Conservation (phyloP, 805 yeast species). For the Candida tammaniensis region DNA sequence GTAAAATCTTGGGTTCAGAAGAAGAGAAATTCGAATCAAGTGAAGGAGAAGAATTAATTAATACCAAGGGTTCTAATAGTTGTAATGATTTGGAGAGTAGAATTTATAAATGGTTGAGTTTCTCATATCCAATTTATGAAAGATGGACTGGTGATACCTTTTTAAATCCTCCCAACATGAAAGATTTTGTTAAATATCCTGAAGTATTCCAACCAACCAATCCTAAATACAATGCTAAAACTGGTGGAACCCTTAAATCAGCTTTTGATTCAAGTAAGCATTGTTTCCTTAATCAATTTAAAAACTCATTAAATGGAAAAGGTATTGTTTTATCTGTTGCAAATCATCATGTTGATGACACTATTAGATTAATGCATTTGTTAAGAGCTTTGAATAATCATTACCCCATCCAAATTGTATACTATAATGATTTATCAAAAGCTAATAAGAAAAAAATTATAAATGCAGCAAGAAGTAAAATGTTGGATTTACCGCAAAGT, state of each 20-base stretch:
- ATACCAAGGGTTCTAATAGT: constrained; percentile 14
- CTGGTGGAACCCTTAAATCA: constrained; percentile 12
- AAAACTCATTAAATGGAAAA: constrained; percentile 28
- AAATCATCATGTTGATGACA: constrained; percentile 27
- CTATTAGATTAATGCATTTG: constrained; percentile 28
- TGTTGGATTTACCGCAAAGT: constrained; percentile 23
- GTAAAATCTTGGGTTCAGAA: not conserved
- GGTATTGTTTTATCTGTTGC: constrained; percentile 34
- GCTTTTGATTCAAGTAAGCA: constrained; percentile 16
- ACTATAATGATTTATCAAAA: constrained; percentile 26
- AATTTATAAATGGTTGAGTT: constrained; percentile 42
- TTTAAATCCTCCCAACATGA: constrained; percentile 23
- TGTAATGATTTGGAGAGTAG: constrained; percentile 35
- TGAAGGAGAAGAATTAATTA: constrained; percentile 12
- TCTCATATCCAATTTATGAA: constrained; percentile 37
- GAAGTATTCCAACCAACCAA: constrained; percentile 17
- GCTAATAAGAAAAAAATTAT: constrained; percentile 23
- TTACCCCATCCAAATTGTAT: constrained; percentile 35
- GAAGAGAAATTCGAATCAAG: constrained; percentile 12
- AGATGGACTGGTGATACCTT: constrained; percentile 37
- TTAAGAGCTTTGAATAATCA: constrained; percentile 33
- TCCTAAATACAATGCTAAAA: constrained; percentile 7
- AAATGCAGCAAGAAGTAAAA: constrained; percentile 23
- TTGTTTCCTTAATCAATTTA: constrained; percentile 28
- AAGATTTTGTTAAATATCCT: constrained; percentile 14